Evolutionary conservation across 805 yeast species (phyloP).

Genomic region (Schwanniomyces polymorphus): DNA sequence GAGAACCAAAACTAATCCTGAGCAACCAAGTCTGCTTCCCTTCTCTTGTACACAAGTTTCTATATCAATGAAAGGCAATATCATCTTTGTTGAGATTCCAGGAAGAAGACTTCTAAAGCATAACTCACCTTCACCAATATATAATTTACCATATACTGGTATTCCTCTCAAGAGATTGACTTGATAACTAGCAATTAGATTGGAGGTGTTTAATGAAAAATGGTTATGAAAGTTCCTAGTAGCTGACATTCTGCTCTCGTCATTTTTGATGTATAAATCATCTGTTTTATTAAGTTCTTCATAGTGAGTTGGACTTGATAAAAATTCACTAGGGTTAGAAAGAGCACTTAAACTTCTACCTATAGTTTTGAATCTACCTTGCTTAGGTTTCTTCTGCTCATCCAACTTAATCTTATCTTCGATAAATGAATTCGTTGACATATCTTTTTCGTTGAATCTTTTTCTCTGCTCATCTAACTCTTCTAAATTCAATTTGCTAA

Average conservation of each 20-base stretch:
- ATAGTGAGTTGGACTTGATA: slow-evolving; percentile 64
- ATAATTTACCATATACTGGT: slow-evolving; percentile 83
- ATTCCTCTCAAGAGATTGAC: slow-evolving; percentile 67
- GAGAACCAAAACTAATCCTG: slow-evolving; percentile 67
- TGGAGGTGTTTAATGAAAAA: slow-evolving; percentile 60
- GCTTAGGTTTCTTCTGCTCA: slow-evolving; percentile 9
- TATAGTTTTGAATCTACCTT: slow-evolving; percentile 15
- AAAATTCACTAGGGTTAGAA: slow-evolving; percentile 32
- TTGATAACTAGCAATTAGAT: slow-evolving; percentile 68
- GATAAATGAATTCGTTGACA: neutral
- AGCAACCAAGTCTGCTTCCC: slow-evolving; percentile 66
- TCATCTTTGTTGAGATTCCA: slow-evolving; percentile 77
- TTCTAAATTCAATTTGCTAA: neutral
- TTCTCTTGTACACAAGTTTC: slow-evolving; percentile 68
- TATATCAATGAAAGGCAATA: slow-evolving; percentile 72
- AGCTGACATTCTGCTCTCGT: slow-evolving; percentile 44
- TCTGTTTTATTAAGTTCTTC: slow-evolving; percentile 44
- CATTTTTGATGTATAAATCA: slow-evolving; percentile 46
- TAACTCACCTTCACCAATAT: slow-evolving; percentile 64
- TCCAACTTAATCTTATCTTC: slow-evolving; percentile 12
- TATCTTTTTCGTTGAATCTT: neutral
- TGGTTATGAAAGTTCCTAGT: slow-evolving; percentile 61
- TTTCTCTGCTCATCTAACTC: neutral
- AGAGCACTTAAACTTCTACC: slow-evolving; percentile 30
- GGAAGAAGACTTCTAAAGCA: slow-evolving; percentile 82